Evolutionary conservation across 441 rosid genomes (phyloP), one percentile per base, ranked within the genome.

Genomic region (Erysimum pusillum): DNA sequence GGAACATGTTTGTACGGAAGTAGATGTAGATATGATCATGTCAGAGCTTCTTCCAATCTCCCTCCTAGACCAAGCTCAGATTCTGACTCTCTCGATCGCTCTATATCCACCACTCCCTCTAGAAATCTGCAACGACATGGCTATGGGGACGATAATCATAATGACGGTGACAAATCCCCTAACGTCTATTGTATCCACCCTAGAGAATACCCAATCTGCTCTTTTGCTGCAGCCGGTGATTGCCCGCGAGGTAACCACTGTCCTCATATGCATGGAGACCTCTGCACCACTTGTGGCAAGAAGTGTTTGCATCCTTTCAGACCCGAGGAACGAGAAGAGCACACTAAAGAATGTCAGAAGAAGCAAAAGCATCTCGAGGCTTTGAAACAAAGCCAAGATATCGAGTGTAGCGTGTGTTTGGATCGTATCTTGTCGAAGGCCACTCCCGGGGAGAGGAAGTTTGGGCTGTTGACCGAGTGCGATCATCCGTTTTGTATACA

Each of bases 231-330:
- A 17, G 92, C 91, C 75, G 99, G 99, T 69, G 75, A 74, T 75
- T 96, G 98, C 22, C 98, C 96, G 5, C 87, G 87, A 57, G 97
- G 98, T 22, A 90, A 79, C 76, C 88, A 83, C 38, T 96, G 99
- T 71, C 96, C 96, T 41, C 95, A 88, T 77, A 69, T 94, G 74
- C 99, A 96, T 67, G 98, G 98, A 39, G 96, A 96, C 63, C 67
- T 87, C 62, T 96, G 99, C 74, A 85, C 91, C 34, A 85, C 88
- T 32, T 96, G 99, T 82, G 95, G 92, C 18, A 92, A 89, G 68
- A 85, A 90, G 69, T 92, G 98, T 78, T 84, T 94, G 83, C 98
- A 94, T 84, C 98, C 98, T 77, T 96, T 85, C 69, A 89, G 92
- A 79, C 86, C 91, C 4, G 88, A 90, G 51, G 96, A 92, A 78